These are phyloP conservation scores for Raffaelea albimanens DNA, from an alignment of 2,329 filamentous ascomycete species.

Conservation along the genomic window DNA sequence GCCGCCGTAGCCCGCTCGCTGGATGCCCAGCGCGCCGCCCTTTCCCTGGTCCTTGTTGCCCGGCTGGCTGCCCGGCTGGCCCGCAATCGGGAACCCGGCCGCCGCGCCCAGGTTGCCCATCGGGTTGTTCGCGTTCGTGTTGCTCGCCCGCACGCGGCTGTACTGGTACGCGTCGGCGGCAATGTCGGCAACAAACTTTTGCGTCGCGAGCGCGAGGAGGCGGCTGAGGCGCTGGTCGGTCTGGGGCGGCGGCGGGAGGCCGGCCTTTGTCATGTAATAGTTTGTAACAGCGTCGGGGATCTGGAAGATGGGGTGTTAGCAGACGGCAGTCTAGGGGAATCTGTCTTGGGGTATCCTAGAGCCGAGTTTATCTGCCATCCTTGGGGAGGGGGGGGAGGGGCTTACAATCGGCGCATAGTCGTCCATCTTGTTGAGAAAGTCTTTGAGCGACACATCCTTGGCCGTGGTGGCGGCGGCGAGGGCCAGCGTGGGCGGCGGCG, in stretches of 20 bases:
- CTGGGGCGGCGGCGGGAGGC: slow-evolving; percentile 83
- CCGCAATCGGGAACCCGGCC: slow-evolving; percentile 57
- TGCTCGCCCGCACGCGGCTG: slow-evolving; percentile 87
- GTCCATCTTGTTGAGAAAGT: slow-evolving; percentile 94
- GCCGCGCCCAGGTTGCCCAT: slow-evolving; percentile 78
- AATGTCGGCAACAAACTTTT: slow-evolving; percentile 97
- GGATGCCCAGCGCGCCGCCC: slow-evolving; percentile 57
- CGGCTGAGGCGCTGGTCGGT: slow-evolving; percentile 85
- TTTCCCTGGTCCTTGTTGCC: slow-evolving; percentile 48
- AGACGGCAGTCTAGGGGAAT: no score
- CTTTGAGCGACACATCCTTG: slow-evolving; percentile 85
- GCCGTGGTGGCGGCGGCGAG: slow-evolving; percentile 39
- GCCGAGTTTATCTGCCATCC: no score
- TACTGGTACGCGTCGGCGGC: slow-evolving; percentile 98
- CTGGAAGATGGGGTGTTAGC: slow-evolving; percentile 43
- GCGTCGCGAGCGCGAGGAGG: slow-evolving; percentile 90
- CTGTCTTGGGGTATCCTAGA: no score
- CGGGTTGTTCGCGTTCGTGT: slow-evolving; percentile 72
- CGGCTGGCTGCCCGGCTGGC: slow-evolving; percentile 38
- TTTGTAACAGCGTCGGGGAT: slow-evolving; percentile 96
- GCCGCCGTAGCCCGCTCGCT: slow-evolving; percentile 73
- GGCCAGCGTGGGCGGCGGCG: background rate
- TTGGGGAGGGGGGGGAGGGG: no score
- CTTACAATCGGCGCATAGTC: slow-evolving; percentile 91
- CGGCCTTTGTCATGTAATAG: slow-evolving; percentile 95